Base-by-base conservation (phyloP, 192 early-diverging fungal species). In the Rhizophagus sp. region DNA sequence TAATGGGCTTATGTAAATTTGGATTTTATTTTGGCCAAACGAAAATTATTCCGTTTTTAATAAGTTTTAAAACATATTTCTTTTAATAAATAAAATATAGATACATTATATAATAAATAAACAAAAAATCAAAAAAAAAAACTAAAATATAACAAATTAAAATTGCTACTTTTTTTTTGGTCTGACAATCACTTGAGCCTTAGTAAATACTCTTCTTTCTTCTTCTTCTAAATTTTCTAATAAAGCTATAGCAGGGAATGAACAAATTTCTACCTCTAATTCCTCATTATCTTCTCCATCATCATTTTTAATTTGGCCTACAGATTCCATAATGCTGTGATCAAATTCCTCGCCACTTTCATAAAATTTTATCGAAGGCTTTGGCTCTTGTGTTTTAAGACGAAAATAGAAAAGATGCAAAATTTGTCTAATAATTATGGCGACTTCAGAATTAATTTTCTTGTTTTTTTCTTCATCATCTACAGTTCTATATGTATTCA, bases 181-280 rank as follows among this genome's bases (percentile, higher is more conserved):
- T 25, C 76, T 27, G 3, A 19, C 36, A 12, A 65, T 41, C 30
- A 77, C 76, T 63, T 39, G 27, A 47, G 76, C 76, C 25, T 77
- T 77, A 67, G 76, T 77, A 39, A 66, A 77, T 25, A 66, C 63
- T 65, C 63, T 52, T 47, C 30, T 17, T 12, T 47, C 15, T 47
- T 47, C 44, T 47, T 47, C 44, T 12, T 12, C 44, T 47, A 24
- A 27, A 25, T 12, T 66, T 25, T 27, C 17, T 4, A 39, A 49
- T 33, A 27, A 47, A 47, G 11, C 44, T 47, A 77, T 33, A n/a
- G 30, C 33, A 0, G 76, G 76, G 11, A 77, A 77, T 9, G 24
- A 77, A 25, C 76, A 77, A 39, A 77, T 77, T 66, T 77, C 76
- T 1, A 77, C 63, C 49, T 44, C 76, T 4, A 15, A 66, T n/a